Conservation (phyloP, 2,329 filamentous ascomycete genomes). For the Pseudogymnoascus sp. region DNA sequence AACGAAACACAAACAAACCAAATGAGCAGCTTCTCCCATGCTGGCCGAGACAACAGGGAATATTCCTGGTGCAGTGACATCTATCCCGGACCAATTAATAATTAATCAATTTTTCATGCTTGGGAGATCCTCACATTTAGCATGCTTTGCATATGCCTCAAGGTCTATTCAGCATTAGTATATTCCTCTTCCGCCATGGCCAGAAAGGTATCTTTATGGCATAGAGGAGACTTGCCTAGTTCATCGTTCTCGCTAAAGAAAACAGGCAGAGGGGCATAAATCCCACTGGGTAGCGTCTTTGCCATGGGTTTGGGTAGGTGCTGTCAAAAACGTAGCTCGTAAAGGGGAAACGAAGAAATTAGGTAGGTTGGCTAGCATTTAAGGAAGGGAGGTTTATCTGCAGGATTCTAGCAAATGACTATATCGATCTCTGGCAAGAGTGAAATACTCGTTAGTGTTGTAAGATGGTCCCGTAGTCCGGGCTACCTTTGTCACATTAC, state of each 20-base stretch:
- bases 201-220: not conserved
- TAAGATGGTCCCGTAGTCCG: not conserved
- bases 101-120: not conserved
- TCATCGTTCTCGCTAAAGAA: conserved; percentile 15
- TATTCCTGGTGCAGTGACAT: conserved; percentile 5
- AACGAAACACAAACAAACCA: not conserved
- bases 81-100: not conserved
- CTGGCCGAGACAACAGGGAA: conserved; percentile 13
- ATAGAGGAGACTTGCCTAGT: not conserved
- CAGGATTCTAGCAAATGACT: too few species aligned
- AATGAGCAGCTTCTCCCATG: conserved; percentile 13
- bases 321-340: not conserved
- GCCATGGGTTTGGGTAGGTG: not conserved
- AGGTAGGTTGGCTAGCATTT: not conserved
- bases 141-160: conserved; percentile 12
- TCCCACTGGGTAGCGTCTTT: not conserved
- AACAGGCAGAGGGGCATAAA: conserved; percentile 15
- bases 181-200: not conserved
- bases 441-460: not conserved
- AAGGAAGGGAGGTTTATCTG: too few species aligned
- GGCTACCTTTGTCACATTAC: not conserved
- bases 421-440: not conserved
- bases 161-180: conserved; percentile 10
- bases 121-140: conserved; percentile 10
- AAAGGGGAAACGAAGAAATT: not conserved